These are phyloP conservation scores for Austroboletus festivus DNA, from an alignment of 768 basidiomycete species.

Conservation along the genomic window DNA sequence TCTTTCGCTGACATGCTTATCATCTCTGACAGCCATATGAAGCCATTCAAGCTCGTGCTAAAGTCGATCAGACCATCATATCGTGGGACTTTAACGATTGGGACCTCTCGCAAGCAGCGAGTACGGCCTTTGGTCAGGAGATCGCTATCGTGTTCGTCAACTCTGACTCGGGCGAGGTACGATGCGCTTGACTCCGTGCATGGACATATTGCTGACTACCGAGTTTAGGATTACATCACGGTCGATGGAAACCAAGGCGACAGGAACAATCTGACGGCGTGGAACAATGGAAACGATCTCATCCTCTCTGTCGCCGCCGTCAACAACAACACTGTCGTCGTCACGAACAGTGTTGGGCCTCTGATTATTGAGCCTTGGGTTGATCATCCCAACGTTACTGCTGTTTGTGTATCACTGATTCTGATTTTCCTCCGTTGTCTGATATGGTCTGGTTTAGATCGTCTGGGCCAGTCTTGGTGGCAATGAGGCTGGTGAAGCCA, in stretches of 20 bases:
- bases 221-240: slow-evolving; percentile 43
- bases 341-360: slow-evolving; percentile 76
- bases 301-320: slow-evolving; percentile 60
- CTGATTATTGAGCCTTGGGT: slow-evolving; percentile 70
- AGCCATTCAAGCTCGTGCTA: slow-evolving; percentile 73
- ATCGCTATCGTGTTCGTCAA: slow-evolving; percentile 80
- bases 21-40: slow-evolving; percentile 56
- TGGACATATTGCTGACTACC: slow-evolving; percentile 1
- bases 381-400: slow-evolving; percentile 69
- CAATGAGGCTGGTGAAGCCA: slow-evolving; percentile 73
- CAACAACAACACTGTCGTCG: slow-evolving; percentile 75
- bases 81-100: slow-evolving; percentile 72
- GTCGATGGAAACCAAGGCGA: slow-evolving; percentile 52
- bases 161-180: slow-evolving; percentile 77
- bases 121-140: slow-evolving; percentile 46
- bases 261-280: slow-evolving; percentile 41
- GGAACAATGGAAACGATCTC: slow-evolving; percentile 34
- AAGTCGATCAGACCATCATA: slow-evolving; percentile 60
- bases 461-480: slow-evolving; percentile 59
- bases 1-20: too few relatives aligned
- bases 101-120: slow-evolving; percentile 49
- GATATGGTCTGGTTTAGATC: slow-evolving; percentile 27
- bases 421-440: slow-evolving; percentile 7
- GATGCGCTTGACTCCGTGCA: background rate
- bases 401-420: slow-evolving; percentile 43